A percentile compares a stretch with the other conserved stretches of the same genome.
Evolutionary conservation across 805 yeast genomes (phyloP).

Genomic region (Hanseniaspora clermontiae): DNA sequence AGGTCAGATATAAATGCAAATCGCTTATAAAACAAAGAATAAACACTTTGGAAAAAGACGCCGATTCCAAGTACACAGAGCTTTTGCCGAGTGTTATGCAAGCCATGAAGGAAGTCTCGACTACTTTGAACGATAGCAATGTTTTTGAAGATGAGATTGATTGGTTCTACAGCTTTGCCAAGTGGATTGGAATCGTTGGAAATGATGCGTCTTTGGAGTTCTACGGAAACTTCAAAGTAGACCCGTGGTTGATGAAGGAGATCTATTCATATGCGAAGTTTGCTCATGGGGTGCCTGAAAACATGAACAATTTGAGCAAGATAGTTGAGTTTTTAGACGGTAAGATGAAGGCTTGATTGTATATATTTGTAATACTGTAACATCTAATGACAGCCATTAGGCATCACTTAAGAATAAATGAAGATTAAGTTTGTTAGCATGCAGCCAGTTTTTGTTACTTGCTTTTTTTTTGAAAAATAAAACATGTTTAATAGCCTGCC

Average conservation of each 20-base stretch:
- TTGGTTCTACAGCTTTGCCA: conserved; percentile 9
- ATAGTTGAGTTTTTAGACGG: background rate
- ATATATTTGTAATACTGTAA: background rate
- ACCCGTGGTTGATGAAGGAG: conserved; percentile 1
- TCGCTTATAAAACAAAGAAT: conserved; percentile 46
- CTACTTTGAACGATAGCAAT: background rate
- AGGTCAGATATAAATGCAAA: conserved; percentile 92
- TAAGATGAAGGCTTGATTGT: background rate
- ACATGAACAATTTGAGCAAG: background rate
- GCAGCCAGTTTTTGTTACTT: too few relatives aligned
- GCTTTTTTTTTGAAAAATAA: too few relatives aligned
- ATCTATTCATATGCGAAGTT: background rate
- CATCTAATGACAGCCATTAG: too few relatives aligned
- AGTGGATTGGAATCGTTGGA: background rate
- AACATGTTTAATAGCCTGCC: too few relatives aligned
- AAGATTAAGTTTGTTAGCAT: too few relatives aligned
- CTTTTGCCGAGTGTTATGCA: background rate
- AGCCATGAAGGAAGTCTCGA: background rate
- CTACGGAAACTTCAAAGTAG: background rate
- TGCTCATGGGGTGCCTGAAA: background rate
- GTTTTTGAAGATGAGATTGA: conserved; percentile 10
- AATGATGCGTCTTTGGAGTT: background rate
- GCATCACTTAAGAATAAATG: too few relatives aligned
- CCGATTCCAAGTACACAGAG: background rate
- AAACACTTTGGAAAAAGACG: background rate